A percentile compares a stretch with the other conserved stretches of the same genome.
These are phyloP conservation scores for Hypoxylon subgilvum DNA, from an alignment of 495 filamentous ascomycete genomes.

Conservation along the genomic window DNA sequence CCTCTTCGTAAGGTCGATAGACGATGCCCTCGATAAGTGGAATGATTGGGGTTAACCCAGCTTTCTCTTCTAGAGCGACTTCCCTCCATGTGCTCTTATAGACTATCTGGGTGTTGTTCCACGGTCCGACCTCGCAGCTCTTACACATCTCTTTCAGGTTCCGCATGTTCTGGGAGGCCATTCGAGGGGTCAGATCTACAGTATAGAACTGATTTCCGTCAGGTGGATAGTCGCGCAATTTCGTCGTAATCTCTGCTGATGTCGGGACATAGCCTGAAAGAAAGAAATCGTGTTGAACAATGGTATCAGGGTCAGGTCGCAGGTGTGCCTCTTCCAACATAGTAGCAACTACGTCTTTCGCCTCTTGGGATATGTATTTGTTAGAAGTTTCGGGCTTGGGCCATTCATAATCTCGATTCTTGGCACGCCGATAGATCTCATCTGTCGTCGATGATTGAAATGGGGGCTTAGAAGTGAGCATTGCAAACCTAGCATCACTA, in stretches of 20 bases:
- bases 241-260: slow-evolving; percentile 55
- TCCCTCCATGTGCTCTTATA: slow-evolving; percentile 70
- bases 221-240: slow-evolving; percentile 57
- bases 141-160: slow-evolving; percentile 51
- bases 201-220: slow-evolving; percentile 52
- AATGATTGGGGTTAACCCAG: slow-evolving; percentile 70
- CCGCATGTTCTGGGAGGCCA: slow-evolving; percentile 42
- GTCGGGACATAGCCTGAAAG: slow-evolving; percentile 64
- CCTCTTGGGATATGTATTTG: slow-evolving; percentile 62
- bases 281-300: slow-evolving; percentile 85
- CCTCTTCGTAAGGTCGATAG: slow-evolving; percentile 63
- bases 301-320: slow-evolving; percentile 77
- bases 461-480: slow-evolving; percentile 87
- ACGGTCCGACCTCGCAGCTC: slow-evolving; percentile 58
- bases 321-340: slow-evolving; percentile 76
- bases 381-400: slow-evolving; percentile 60
- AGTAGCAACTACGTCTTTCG: slow-evolving; percentile 77
- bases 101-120: slow-evolving; percentile 46
- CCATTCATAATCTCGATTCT: slow-evolving; percentile 77
- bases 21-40: slow-evolving; percentile 72
- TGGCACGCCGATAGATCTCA: slow-evolving; percentile 81
- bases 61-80: slow-evolving; percentile 71
- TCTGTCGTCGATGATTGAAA: slow-evolving; percentile 87
- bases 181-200: slow-evolving; percentile 29
- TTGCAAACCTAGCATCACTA: slow-evolving; percentile 67